Conservation (phyloP, 2,329 filamentous ascomycete species). For the Verticillium nonalfalfae region DNA sequence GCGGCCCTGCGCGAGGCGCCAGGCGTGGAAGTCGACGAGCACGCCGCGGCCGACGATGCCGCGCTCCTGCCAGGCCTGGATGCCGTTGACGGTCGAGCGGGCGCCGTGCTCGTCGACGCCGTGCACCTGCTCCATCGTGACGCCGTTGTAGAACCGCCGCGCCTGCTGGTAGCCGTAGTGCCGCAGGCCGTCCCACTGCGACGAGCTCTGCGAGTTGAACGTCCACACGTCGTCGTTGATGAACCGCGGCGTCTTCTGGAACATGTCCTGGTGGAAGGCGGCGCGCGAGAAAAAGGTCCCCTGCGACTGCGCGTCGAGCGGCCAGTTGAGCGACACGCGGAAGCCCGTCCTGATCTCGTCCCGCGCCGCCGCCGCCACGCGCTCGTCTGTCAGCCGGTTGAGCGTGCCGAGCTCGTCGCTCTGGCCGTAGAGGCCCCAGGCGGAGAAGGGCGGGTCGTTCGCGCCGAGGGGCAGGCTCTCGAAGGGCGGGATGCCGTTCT, state of each 20-base stretch:
- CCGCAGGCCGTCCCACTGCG: constrained; percentile 31
- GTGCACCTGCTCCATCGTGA: constrained; percentile 43
- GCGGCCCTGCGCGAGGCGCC: constrained; percentile 27
- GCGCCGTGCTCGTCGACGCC: constrained; percentile 6
- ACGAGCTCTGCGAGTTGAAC: constrained; percentile 30
- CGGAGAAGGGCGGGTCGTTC: constrained; percentile 34
- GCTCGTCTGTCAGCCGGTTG: constrained; percentile 51
- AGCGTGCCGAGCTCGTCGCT: constrained; percentile 54
- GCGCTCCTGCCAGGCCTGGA: constrained; percentile 12
- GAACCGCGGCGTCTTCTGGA: constrained; percentile 17
- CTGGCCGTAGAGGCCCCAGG: constrained; percentile 46
- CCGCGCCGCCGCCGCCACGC: constrained; percentile 42
- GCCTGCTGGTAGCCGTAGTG: constrained; percentile 31
- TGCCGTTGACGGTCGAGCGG: constrained; percentile 16
- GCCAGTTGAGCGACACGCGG: constrained; percentile 27
- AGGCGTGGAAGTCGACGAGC: constrained; percentile 44
- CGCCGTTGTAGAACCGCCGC: constrained; percentile 23
- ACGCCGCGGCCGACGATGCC: constrained; percentile 45
- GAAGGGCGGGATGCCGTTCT: constrained; percentile 38
- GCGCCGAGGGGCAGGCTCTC: constrained; percentile 39
- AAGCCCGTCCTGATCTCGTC: constrained; percentile 48
- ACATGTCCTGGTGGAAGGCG: constrained; percentile 20
- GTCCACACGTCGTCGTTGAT: constrained; percentile 25
- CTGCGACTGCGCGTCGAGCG: constrained; percentile 20
- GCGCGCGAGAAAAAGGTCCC: constrained; percentile 24